These are phyloP conservation scores for Diplodia seriata DNA, from an alignment of 2,329 filamentous ascomycete genomes.

Conservation along the genomic window DNA sequence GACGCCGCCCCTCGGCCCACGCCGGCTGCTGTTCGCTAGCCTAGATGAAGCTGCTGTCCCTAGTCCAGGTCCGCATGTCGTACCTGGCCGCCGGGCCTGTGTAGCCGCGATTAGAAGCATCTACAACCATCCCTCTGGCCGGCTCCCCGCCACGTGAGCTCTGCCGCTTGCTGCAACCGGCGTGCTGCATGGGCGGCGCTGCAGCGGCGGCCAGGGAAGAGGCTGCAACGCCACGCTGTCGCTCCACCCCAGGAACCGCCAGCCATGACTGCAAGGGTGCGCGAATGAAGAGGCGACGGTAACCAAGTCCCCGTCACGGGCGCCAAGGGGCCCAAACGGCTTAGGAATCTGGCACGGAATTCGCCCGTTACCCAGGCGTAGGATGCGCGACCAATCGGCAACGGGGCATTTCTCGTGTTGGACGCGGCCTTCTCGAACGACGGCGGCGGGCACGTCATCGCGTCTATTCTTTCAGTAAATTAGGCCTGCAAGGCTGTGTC, in stretches of 20 bases:
- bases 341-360: slow-evolving; percentile 25
- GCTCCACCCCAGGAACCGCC: slow-evolving; percentile 18
- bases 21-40: neutral
- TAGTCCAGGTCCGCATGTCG: neutral
- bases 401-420: neutral
- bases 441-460: slow-evolving; percentile 10
- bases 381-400: neutral
- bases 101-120: slow-evolving; percentile 2
- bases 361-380: slow-evolving; percentile 4
- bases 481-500: slow-evolving; percentile 26
- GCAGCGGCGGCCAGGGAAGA: neutral
- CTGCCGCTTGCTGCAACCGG: neutral
- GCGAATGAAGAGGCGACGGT: slow-evolving; percentile 3
- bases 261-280: neutral
- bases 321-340: neutral
- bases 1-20: slow-evolving; percentile 3
- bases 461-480: slow-evolving; percentile 16
- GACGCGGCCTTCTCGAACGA: slow-evolving; percentile 2
- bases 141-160: slow-evolving; percentile 7
- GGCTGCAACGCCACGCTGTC: slow-evolving; percentile 24
- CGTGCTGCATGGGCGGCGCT: slow-evolving; percentile 3
- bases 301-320: neutral
- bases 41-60: slow-evolving; percentile 6
- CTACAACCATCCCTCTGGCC: neutral
- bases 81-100: neutral